Base-by-base conservation (phyloP, 2,329 filamentous ascomycete species). In the Fusarium sp. region DNA sequence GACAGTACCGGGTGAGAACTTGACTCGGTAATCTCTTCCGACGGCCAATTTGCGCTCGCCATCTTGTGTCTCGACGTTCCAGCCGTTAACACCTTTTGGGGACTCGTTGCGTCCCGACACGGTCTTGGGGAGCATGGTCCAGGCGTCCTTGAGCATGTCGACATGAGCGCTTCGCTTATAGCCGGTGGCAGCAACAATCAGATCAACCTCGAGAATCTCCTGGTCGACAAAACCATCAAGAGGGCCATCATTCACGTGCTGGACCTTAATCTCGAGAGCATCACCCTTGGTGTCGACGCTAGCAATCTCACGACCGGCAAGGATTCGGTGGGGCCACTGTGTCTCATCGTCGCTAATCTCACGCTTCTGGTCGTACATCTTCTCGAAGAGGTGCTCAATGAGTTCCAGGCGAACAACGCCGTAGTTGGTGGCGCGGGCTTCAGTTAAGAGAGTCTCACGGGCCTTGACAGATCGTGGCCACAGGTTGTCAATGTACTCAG, bases 391-490 rank as follows among this genome's bases (percentile, higher is more conserved):
- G 58, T 90, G 87, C 78, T 98, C 95, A 58, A 98, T 92, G 49
- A 98, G 87, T 69, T 93, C 88, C n/a, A 97, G 86, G 10, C 95
- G 90, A 5, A 99, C 95, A 6, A 98, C 95, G 51, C 93, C 92
- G 78, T 98, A 98, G 82, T 98, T 98, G 63, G 95, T 98, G 29
- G 89, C 89, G 61, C 91, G 90, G 71, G 96, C 92, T 51, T 89
- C 88, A 17, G 84, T 80, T 50, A 97, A 76, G 31, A 88, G 75
- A 64, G 79, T 78, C 59, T 85, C 81, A 47, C 94, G 91, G 63
- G 89, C 83, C 42, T 84, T 82, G 2, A 89, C 80, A 1, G 90
- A 83, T 69, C 90, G 88, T 47, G 87, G 82, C 81, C 89, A 97
- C 71, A 97, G 87, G 42, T 84, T 84, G 76, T 97, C 91, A 29